These are phyloP conservation scores for Colletotrichum sp. DNA, from an alignment of 2,329 filamentous ascomycete species.

Conservation along the genomic window DNA sequence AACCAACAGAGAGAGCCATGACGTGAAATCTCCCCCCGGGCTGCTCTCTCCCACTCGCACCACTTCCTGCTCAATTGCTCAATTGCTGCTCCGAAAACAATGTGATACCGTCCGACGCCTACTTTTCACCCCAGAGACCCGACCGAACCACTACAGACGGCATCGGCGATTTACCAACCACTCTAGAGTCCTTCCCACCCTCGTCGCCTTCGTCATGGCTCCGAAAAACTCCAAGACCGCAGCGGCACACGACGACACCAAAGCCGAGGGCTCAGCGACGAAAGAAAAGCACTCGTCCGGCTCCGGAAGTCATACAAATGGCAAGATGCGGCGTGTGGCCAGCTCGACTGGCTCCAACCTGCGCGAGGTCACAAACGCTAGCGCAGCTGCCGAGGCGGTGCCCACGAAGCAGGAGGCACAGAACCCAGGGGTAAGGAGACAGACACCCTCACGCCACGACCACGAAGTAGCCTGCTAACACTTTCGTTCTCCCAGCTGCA, in stretches of 20 bases:
- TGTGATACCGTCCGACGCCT: conserved; percentile 31
- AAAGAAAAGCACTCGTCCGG: conserved; percentile 50
- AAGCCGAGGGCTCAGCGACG: conserved; percentile 41
- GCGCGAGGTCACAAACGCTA: conserved; percentile 29
- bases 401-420: conserved; percentile 15
- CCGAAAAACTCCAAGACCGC: conserved; percentile 50
- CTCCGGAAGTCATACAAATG: conserved; percentile 42
- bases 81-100: conserved; percentile 3
- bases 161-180: not conserved
- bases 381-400: conserved; percentile 29
- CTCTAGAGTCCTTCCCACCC: not conserved
- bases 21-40: conserved; percentile 9
- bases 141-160: conserved; percentile 37
- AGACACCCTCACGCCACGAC: conserved; percentile 12
- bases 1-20: conserved; percentile 19
- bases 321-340: conserved; percentile 61
- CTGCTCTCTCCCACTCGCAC: not conserved
- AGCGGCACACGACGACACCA: conserved; percentile 44
- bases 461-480: not conserved
- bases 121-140: conserved; percentile 50
- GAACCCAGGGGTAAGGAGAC: conserved; percentile 11
- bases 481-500: conserved; percentile 49
- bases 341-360: conserved; percentile 49
- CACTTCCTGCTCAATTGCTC: not conserved
- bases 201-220: conserved; percentile 40